phyloP scores from a whole-genome alignment of 768 basidiomycete genomes.

The Suillus subaureus region DNA sequence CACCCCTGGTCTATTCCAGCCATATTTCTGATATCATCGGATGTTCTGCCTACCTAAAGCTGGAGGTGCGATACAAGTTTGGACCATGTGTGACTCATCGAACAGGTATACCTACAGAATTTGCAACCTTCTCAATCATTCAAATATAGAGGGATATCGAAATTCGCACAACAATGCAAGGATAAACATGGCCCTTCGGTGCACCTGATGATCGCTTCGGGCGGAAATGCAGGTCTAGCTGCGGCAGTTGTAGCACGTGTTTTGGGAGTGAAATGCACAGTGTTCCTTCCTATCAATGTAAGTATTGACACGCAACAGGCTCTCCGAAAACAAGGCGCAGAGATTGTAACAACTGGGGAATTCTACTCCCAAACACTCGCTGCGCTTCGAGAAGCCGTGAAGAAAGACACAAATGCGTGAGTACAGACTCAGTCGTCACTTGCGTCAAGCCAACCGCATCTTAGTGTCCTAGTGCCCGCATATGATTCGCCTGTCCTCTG shows the following conservation, averaged over 20 bases:
- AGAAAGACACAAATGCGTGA: slow-evolving; percentile 53
- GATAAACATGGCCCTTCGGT: slow-evolving; percentile 51
- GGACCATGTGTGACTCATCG: background rate
- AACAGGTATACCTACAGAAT: slow-evolving; percentile 44
- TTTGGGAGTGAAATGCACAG: slow-evolving; percentile 61
- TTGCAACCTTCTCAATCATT: slow-evolving; percentile 76
- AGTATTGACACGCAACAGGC: slow-evolving; percentile 49
- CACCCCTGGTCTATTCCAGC: slow-evolving; percentile 64
- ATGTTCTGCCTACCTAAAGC: slow-evolving; percentile 65
- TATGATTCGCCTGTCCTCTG: slow-evolving; percentile 72
- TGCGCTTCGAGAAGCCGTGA: slow-evolving; percentile 50
- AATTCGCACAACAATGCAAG: slow-evolving; percentile 55
- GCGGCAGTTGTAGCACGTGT: slow-evolving; percentile 61
- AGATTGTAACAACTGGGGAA: slow-evolving; percentile 58
- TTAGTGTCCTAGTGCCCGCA: slow-evolving; percentile 68
- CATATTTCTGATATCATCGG: slow-evolving; percentile 55
- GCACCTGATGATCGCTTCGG: slow-evolving; percentile 72
- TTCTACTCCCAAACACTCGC: slow-evolving; percentile 59
- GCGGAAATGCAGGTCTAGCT: slow-evolving; percentile 82
- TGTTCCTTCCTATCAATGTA: slow-evolving; percentile 64
- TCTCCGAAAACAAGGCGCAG: slow-evolving; percentile 55
- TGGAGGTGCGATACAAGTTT: slow-evolving; percentile 53
- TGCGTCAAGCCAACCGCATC: slow-evolving; percentile 2
- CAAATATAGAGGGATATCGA: slow-evolving; percentile 74
- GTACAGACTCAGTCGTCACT: slow-evolving; percentile 25